Percentiles rank a stretch among this genome's conserved stretches.
These are phyloP conservation scores for Fusarium sambucinum DNA, from an alignment of 2,329 filamentous ascomycete genomes.

Conservation along the genomic window DNA sequence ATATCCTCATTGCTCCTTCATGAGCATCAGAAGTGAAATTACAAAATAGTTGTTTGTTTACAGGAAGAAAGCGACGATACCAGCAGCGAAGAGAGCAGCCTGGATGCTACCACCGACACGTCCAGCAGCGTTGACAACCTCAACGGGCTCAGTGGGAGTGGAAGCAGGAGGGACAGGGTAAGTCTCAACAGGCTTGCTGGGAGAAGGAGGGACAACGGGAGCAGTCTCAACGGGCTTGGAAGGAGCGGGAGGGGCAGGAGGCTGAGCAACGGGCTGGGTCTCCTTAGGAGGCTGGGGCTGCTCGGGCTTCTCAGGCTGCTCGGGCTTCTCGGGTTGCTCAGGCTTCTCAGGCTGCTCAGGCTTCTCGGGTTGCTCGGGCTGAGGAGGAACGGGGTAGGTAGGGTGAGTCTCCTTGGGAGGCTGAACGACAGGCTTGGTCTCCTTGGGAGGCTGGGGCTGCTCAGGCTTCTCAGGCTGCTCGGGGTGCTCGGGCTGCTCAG, in stretches of 20 bases:
- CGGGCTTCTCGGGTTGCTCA: constrained; percentile 6
- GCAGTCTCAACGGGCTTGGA: constrained; percentile 20
- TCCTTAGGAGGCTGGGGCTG: constrained; percentile 2
- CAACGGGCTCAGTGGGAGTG: background rate
- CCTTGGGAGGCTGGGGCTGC: constrained; percentile 16
- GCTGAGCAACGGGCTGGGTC: constrained; percentile 6
- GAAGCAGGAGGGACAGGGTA: constrained; percentile 14
- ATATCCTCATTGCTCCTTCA: constrained; percentile 23
- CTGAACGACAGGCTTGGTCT: constrained; percentile 12
- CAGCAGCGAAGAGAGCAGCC: constrained; percentile 21
- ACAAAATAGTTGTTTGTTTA: constrained; percentile 12
- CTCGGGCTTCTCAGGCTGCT: constrained; percentile 6
- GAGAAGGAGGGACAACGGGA: constrained; percentile 9
- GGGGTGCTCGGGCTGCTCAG: constrained; percentile 11
- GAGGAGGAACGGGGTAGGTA: constrained; percentile 3
- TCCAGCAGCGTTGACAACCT: constrained; percentile 27
- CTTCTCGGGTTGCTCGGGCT: no score
- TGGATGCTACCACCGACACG: constrained; percentile 20
- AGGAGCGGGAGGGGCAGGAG: constrained; percentile 6
- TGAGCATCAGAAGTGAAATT: constrained; percentile 12
- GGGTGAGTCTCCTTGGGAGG: constrained; percentile 16
- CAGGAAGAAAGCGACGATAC: constrained; percentile 34
- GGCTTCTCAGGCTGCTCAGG: constrained; percentile 5
- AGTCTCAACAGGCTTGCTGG: constrained; percentile 9
- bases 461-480: constrained; percentile 4